Base-by-base conservation (phyloP, 306 rosid genomes). In the Betula pendula region DNA sequence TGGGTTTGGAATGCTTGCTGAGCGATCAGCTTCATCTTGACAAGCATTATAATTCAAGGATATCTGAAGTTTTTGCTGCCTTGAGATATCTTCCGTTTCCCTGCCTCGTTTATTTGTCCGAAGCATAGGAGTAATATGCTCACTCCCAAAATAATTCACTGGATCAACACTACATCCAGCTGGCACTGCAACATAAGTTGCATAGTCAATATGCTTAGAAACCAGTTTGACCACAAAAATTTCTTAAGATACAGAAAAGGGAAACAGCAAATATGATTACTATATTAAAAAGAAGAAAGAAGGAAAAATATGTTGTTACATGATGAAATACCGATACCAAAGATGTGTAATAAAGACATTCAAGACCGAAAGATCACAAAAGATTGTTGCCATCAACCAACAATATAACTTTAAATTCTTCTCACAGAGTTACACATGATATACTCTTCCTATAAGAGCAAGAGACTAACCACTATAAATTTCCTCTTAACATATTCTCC, bases 51-150 rank as follows among this genome's bases (percentile, higher is more conserved):
- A 91, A 70, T 92, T 89, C 81, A 88, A 86, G 81, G 94, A 91
- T 79, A 89, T 90, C 84, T 90, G 96, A 85, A 90, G 91, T 83
- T 87, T 91, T 80, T 90, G 91, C 88, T 90, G 92, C 65, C 87
- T 85, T 44, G 93, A 84, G 78, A 90, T 80, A 79, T 90, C 97
- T 70, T 92, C 93, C 72, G 84, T 70, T 68, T 90, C 93, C 81
- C 83, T 86, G 69, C 85, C 79, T 71, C 83, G 83, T 83, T 90
- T 92, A 75, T 84, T 94, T 14, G 94, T 89, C 74, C 82, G 85
- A 82, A 87, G 79, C 87, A 86, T 76, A 80, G 92, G 86, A 81
- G 76, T 73, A 24, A 83, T 78, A 83, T 82, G 94, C 76, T 91
- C 97, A 27, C 79, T 94, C 79, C 93, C 88, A 76, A 94, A 83